Evolutionary conservation across 2,329 filamentous ascomycete species (phyloP).

Genomic region (Sordariomycetes sp.): DNA sequence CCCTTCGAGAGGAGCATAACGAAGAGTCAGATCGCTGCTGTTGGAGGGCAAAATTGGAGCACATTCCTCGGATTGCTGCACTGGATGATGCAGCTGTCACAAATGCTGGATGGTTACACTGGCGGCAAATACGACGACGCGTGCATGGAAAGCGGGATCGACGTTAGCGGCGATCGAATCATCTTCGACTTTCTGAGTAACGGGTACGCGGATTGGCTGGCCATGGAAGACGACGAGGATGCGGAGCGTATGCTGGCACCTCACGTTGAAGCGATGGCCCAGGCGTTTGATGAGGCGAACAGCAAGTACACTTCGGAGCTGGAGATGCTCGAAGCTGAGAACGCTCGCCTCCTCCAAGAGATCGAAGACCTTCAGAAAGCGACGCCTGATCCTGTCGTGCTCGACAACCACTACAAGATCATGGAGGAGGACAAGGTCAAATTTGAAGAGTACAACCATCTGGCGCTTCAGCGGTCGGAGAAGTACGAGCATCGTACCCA

Average conservation of each 20-base stretch:
- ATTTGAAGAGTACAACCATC: slow-evolving; percentile 88
- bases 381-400: slow-evolving; percentile 69
- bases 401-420: slow-evolving; percentile 86
- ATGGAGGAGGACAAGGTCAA: slow-evolving; percentile 92
- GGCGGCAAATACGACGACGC: slow-evolving; percentile 79
- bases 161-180: slow-evolving; percentile 83
- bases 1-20: slow-evolving; percentile 93
- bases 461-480: slow-evolving; percentile 74
- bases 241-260: slow-evolving; percentile 70
- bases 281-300: slow-evolving; percentile 78
- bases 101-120: slow-evolving; percentile 83
- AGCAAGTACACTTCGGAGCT: slow-evolving; percentile 78
- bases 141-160: slow-evolving; percentile 77
- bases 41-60: slow-evolving; percentile 94
- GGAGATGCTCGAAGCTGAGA: slow-evolving; percentile 77
- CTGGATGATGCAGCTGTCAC: slow-evolving; percentile 98
- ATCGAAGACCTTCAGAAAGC: slow-evolving; percentile 85
- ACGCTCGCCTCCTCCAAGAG: slow-evolving; percentile 70
- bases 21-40: slow-evolving; percentile 89
- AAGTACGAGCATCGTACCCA: slow-evolving; percentile 78
- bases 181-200: slow-evolving; percentile 87
- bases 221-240: slow-evolving; percentile 85
- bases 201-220: slow-evolving; percentile 89
- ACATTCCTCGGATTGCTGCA: slow-evolving; percentile 89
- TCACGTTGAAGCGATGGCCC: slow-evolving; percentile 80